phyloP scores from a whole-genome alignment of 1,284 basidiomycete species.

The Pascua sp. region DNA sequence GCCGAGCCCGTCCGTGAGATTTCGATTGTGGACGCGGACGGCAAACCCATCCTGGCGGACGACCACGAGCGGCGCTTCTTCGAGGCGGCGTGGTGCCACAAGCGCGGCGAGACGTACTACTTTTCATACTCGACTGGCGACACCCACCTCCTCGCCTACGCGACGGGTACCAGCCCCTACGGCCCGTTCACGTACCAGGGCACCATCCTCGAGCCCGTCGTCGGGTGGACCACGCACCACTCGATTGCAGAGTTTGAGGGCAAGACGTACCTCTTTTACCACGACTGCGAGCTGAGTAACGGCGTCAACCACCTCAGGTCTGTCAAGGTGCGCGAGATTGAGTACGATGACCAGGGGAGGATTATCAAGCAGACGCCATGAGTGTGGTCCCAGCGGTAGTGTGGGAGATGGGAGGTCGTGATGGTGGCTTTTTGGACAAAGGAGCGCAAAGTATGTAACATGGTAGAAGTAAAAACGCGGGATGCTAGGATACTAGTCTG shows the following conservation, averaged over 20 bases:
- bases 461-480: too few species aligned
- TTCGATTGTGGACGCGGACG: conserved; percentile 24
- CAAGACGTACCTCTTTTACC: conserved; percentile 39
- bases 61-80: conserved; percentile 43
- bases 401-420: too few species aligned
- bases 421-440: too few species aligned
- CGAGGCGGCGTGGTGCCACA: conserved; percentile 42
- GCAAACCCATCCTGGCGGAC: conserved; percentile 27
- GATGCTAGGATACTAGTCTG: too few species aligned
- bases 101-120: conserved; percentile 34
- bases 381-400: too few species aligned
- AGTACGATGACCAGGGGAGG: conserved; percentile 24
- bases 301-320: conserved; percentile 35
- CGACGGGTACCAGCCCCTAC: conserved; percentile 24
- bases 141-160: conserved; percentile 37
- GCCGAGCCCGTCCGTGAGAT: conserved; percentile 26
- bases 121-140: conserved; percentile 43
- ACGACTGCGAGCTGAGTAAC: conserved; percentile 36
- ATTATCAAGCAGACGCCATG: conserved; percentile 13
- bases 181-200: conserved; percentile 38
- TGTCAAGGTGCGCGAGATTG: conserved; percentile 31
- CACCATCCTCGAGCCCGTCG: conserved; percentile 33
- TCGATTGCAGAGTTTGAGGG: conserved; percentile 33
- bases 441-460: too few species aligned
- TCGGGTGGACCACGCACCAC: conserved; percentile 42